A percentile compares a stretch with the other conserved stretches of the same genome.
phyloP scores from a whole-genome alignment of 2,329 filamentous ascomycete genomes.

The Botrytis paeoniae region DNA sequence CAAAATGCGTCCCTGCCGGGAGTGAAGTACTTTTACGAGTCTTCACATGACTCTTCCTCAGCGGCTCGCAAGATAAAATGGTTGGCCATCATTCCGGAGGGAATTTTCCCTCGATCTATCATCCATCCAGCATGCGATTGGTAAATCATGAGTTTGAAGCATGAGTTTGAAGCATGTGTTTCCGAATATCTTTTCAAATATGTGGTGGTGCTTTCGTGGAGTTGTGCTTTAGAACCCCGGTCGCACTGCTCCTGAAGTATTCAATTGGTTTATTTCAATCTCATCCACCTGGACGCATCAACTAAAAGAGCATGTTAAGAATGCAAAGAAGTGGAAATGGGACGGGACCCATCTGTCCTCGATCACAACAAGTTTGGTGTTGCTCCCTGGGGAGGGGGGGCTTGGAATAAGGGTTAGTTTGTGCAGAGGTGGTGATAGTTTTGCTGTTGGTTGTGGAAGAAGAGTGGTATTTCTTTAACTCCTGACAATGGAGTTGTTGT shows the following conservation, averaged over 20 bases:
- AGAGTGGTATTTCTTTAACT: background rate
- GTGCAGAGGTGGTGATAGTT: background rate
- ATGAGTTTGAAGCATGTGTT: background rate
- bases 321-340: slow-evolving; percentile 22
- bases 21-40: background rate
- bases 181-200: background rate
- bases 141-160: background rate
- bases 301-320: slow-evolving; percentile 17
- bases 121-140: background rate
- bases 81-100: background rate
- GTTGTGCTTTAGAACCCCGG: background rate
- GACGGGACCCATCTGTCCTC: slow-evolving; percentile 23
- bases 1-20: background rate
- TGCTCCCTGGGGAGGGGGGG: no score
- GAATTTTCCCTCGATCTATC: background rate
- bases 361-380: slow-evolving; percentile 13
- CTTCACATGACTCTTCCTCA: background rate
- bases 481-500: background rate
- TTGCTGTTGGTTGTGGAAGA: background rate
- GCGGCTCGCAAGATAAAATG: background rate
- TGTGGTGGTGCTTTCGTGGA: background rate
- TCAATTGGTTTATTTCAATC: background rate
- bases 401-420: background rate
- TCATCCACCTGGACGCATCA: background rate
- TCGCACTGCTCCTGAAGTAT: background rate